Base-by-base conservation (phyloP, 2,329 filamentous ascomycete genomes). In the Fusarium liriodendri region DNA sequence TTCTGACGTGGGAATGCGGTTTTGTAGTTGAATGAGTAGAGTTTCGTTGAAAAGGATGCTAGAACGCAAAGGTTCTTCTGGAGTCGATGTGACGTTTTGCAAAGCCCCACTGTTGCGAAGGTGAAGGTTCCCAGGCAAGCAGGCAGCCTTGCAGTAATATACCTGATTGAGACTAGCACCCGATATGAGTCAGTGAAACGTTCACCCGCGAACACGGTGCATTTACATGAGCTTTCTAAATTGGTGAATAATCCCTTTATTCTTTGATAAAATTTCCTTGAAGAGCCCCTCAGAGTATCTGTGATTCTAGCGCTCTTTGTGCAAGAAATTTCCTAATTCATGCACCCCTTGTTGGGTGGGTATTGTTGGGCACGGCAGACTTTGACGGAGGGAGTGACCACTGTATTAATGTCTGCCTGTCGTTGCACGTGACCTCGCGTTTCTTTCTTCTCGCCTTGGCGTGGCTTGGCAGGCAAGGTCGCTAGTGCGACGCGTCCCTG, bases 381-480 rank as follows among this genome's bases (percentile, higher is more conserved):
- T 32, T 32, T 54, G 18, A 54, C 32, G 11, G 13, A 32, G 27
- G 10, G 27, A 14, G 20, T 54, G 47, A 18, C 18, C 64, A 32
- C 22, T 64, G 64, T 18, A 29, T 32, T 29, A 27, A 60, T 42
- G 16, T 14, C 20, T 42, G 10, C 14, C 52, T 37, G 20, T 7
- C 22, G 4, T 3, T 32, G 18, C 72, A 74, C 72, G 72, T 74
- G 72, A 70, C 9, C 77, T 79, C 81, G 81, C 77, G 81, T 79
- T 71, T 32, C 50, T 37, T 52, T 45, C 29, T 59, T 64, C 63
- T 54, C 32, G 57, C 42, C 58, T 52, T 50, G 54, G 47, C 69
- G 60, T 65, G 62, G 62, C 38, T 16, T 22, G 18, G 54, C 54
- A 16, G 25, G 27, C 47, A 14, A 16, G 47, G 18, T 20, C 10